Evolutionary conservation across 2,329 filamentous ascomycete species (phyloP), one percentile per base, ranked within the genome.

Genomic region (Venturiaceae sp.): DNA sequence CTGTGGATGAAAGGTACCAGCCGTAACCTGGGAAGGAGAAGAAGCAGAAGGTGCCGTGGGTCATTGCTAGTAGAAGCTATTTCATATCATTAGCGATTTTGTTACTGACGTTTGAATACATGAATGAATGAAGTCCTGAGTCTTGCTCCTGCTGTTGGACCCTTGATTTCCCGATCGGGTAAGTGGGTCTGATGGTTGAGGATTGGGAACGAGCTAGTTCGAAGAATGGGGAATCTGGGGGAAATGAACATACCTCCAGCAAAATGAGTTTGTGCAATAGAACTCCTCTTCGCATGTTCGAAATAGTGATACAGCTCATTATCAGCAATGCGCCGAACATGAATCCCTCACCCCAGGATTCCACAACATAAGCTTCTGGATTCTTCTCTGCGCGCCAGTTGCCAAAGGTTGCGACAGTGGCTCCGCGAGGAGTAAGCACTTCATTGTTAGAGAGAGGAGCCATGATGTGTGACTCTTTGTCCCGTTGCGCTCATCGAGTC

Each of bases 1-100:
- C 83, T 2, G 80, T 83, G 23, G 76, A 73, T 1, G 81, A 83
- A 2, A 86, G 74, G 68, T 84, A 86, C 83, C 83, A 86, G 56
- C 80, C 82, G 65, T 83, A 84, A 3, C 74, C 80, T 6, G 73
- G 74, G 60, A 76, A 71, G 57, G 79, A 76, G 68, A 85, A 84
- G 44, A 83, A 78, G 66, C 83, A 84, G 60, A 81, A 81, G 9
- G 55, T 58, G 2, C 81, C 81, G 65, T 84, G 80, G 55, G 77
- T 76, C 60, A 81, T 74, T 3, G 79, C 81, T 5, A 83, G 71
- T 14, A 83, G 63, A 14, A 84, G 72, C 80, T 82, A 55, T 23
- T 33, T 30, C 19, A 16, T 6, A 7, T 50, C 1, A 7, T 50
- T 19, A 34, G 30, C 26, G 5, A 39, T 7, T 53, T 19, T 2